These are phyloP conservation scores for Shiraia sp. DNA, from an alignment of 2,329 filamentous ascomycete species.

Conservation along the genomic window DNA sequence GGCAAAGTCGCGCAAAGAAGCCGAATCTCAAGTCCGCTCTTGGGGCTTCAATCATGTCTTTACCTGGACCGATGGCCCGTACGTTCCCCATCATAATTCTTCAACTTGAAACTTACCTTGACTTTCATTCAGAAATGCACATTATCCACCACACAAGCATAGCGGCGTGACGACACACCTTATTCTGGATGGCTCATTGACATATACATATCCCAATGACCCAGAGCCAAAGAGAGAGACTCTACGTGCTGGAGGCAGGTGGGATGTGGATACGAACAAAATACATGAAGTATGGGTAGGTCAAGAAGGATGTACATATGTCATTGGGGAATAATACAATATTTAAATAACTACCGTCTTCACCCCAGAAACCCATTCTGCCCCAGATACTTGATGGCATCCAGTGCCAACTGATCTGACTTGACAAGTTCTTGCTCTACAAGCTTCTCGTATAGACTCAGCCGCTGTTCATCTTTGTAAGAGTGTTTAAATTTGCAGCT, in stretches of 20 bases:
- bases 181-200: conserved; percentile 66
- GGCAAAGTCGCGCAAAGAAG: conserved; percentile 51
- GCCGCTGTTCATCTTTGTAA: conserved; percentile 18
- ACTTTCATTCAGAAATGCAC: conserved; percentile 57
- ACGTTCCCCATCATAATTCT: conserved; percentile 40
- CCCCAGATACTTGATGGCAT: conserved; percentile 53
- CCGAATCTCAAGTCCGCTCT: conserved; percentile 65
- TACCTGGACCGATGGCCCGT: conserved; percentile 73
- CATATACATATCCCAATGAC: conserved; percentile 68
- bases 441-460: conserved; percentile 36
- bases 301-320: conserved; percentile 67
- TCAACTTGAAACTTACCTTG: neutral
- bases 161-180: conserved; percentile 69
- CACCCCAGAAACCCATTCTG: conserved; percentile 47
- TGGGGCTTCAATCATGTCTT: conserved; percentile 74
- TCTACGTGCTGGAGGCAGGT: conserved; percentile 62
- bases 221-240: conserved; percentile 59
- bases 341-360: neutral
- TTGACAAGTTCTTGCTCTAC: conserved; percentile 52
- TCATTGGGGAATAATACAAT: conserved; percentile 57
- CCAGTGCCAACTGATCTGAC: conserved; percentile 47
- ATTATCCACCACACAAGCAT: conserved; percentile 72
- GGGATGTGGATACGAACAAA: conserved; percentile 68
- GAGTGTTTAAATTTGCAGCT: conserved; percentile 34
- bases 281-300: conserved; percentile 74